phyloP scores from a whole-genome alignment of 164 flowering plant species.

The Liriodendron chinense region DNA sequence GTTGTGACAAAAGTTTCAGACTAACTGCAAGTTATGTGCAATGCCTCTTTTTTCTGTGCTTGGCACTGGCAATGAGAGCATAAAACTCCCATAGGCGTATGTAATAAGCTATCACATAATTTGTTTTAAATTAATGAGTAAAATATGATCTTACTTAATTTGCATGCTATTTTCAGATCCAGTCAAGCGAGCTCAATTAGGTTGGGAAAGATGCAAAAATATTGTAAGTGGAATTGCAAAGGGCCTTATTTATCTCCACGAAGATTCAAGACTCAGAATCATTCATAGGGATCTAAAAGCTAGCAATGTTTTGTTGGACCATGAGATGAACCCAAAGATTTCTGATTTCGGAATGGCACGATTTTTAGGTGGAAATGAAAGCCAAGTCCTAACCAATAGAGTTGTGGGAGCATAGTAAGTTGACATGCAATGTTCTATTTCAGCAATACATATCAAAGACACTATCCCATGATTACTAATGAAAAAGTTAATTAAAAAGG shows the following conservation, averaged over 20 bases:
- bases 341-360: slow-evolving; percentile 54
- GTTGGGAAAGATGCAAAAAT: slow-evolving; percentile 27
- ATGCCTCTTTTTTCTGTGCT: too few species aligned
- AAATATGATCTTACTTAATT: not conserved
- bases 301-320: slow-evolving; percentile 50
- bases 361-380: slow-evolving; percentile 30
- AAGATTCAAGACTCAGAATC: slow-evolving; percentile 49
- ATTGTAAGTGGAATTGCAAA: slow-evolving; percentile 44
- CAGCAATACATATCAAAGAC: not conserved
- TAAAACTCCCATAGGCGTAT: too few species aligned
- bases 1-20: too few species aligned
- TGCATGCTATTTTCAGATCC: not conserved
- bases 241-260: slow-evolving; percentile 62
- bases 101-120: too few species aligned
- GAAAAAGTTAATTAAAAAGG: not conserved
- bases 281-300: slow-evolving; percentile 65
- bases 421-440: not conserved
- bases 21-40: too few species aligned
- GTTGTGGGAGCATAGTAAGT: slow-evolving; percentile 44
- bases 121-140: too few species aligned
- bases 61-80: too few species aligned
- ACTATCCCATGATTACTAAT: not conserved
- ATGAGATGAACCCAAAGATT: slow-evolving; percentile 44
- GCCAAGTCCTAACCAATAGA: slow-evolving; percentile 19
- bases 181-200: slow-evolving; percentile 6